Percentiles rank a stretch among this genome's conserved stretches.
These are phyloP conservation scores for Talaromyces adpressus DNA, from an alignment of 495 filamentous ascomycete genomes.

Conservation along the genomic window DNA sequence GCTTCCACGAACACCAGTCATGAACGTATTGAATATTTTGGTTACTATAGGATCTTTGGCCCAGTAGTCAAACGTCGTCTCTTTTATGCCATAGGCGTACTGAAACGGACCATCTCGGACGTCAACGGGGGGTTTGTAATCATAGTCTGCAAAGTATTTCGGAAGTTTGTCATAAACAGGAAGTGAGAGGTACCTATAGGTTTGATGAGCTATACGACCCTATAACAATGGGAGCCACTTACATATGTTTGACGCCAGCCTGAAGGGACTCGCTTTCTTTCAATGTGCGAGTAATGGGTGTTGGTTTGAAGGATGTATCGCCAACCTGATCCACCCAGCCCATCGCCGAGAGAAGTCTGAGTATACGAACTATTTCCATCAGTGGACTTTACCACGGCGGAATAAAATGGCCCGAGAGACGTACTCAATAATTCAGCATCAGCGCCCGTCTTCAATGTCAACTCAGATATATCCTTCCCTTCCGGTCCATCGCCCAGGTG, in stretches of 20 bases:
- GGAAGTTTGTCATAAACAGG: constrained; percentile 13
- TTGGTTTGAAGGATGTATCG: constrained; percentile 10
- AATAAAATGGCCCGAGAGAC: background rate
- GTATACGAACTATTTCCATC: constrained; percentile 7
- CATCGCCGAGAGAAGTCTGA: constrained; percentile 9
- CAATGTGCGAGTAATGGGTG: constrained; percentile 7
- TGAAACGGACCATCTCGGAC: constrained; percentile 30
- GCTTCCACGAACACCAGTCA: constrained; percentile 16
- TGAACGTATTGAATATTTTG: constrained; percentile 18
- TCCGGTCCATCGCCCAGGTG: constrained; percentile 8
- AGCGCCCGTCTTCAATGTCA: constrained; percentile 11
- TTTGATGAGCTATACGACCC: background rate
- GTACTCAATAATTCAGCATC: constrained; percentile 10
- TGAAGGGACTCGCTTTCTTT: constrained; percentile 8
- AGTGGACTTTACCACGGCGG: background rate
- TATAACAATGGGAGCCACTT: constrained; percentile 2
- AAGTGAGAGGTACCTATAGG: constrained; percentile 1
- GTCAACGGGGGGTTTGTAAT: constrained; percentile 19
- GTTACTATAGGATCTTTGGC: constrained; percentile 7
- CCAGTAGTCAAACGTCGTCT: constrained; percentile 23
- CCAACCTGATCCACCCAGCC: constrained; percentile 13
- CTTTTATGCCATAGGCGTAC: constrained; percentile 24
- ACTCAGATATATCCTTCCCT: constrained; percentile 8
- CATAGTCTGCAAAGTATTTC: constrained; percentile 14
- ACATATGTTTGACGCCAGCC: constrained; percentile 7